phyloP scores from a whole-genome alignment of 257 asterid species.

The Osmanthus fragrans region DNA sequence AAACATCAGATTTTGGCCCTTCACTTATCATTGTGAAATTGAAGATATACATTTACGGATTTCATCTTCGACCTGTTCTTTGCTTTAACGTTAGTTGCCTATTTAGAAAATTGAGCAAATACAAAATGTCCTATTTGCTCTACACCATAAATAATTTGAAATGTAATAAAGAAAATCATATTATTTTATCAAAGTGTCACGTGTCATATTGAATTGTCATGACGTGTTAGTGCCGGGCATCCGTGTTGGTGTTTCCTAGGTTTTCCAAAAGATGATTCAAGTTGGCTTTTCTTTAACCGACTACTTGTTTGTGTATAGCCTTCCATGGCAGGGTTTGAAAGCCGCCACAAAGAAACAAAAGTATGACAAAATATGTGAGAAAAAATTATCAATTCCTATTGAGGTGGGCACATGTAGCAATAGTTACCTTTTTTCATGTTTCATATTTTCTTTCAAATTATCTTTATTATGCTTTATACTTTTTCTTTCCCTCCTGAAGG shows the following conservation, averaged over 20 bases:
- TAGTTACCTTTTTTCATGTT: neutral
- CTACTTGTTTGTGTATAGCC: constrained; percentile 52
- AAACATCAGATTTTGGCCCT: neutral
- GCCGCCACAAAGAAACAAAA: constrained; percentile 99
- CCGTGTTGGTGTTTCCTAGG: neutral
- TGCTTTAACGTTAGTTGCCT: neutral
- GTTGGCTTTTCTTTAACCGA: constrained; percentile 27
- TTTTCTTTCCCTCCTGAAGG: constrained; percentile 48
- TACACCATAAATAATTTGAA: neutral
- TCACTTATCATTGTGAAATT: neutral
- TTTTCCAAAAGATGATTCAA: neutral
- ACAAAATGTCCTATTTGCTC: neutral
- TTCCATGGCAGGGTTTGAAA: constrained; percentile 98
- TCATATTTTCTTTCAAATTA: neutral
- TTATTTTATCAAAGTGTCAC: neutral
- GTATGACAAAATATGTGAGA: constrained; percentile 94
- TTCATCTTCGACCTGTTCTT: no score
- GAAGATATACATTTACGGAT: neutral
- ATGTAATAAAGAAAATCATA: neutral
- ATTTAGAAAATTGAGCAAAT: no score
- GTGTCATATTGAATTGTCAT: neutral
- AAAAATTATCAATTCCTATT: constrained; percentile 88
- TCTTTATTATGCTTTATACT: neutral
- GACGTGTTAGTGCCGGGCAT: neutral
- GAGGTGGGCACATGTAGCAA: constrained; percentile 51